Percentiles rank a stretch among this genome's conserved stretches.
phyloP scores from a whole-genome alignment of 306 rosid genomes.

The Luffa aegyptiaca region DNA sequence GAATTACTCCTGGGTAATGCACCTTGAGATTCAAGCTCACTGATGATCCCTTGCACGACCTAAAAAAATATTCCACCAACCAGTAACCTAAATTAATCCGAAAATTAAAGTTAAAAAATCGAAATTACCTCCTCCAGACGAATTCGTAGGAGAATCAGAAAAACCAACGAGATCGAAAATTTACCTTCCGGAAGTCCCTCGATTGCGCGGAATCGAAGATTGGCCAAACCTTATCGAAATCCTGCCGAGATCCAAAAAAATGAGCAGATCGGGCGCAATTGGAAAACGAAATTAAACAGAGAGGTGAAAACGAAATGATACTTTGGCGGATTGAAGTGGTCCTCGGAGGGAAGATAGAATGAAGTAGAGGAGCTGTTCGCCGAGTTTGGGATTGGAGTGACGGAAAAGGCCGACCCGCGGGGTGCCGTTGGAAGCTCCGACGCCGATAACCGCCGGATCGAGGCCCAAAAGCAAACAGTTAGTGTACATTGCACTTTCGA shows the following conservation, averaged over 20 bases:
- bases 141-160: neutral
- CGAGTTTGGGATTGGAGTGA: constrained; percentile 94
- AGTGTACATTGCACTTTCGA: constrained; percentile 98
- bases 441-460: constrained; percentile 92
- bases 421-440: constrained; percentile 64
- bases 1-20: constrained; percentile 98
- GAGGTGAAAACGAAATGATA: constrained; percentile 7
- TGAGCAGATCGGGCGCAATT: constrained; percentile 16
- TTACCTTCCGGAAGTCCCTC: constrained; percentile 93
- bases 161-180: neutral
- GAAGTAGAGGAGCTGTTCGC: constrained; percentile 95
- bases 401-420: constrained; percentile 97
- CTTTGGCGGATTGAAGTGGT: constrained; percentile 90
- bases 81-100: constrained; percentile 4
- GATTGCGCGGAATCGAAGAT: constrained; percentile 94
- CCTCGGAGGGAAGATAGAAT: constrained; percentile 91
- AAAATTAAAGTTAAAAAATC: neutral
- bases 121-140: neutral
- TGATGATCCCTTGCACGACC: constrained; percentile 95
- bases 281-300: neutral
- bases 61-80: constrained; percentile 17
- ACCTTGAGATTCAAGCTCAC: constrained; percentile 99
- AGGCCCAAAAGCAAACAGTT: constrained; percentile 88
- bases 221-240: constrained; percentile 99
- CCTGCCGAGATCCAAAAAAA: constrained; percentile 42